These are phyloP conservation scores for Neurospora sp. DNA, from an alignment of 2,329 filamentous ascomycete genomes.

Conservation along the genomic window DNA sequence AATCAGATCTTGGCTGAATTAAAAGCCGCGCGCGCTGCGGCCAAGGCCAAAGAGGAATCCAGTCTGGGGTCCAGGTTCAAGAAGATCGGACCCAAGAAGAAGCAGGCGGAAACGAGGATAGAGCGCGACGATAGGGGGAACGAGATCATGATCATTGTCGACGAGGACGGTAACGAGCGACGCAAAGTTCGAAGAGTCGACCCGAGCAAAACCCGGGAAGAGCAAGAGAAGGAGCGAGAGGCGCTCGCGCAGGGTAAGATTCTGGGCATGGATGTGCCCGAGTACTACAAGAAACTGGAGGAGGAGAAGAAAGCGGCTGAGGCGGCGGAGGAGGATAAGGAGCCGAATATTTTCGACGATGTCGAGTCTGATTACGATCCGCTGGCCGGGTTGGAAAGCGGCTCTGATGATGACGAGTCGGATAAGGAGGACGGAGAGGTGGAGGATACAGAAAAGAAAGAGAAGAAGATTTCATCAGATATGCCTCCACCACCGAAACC, in stretches of 20 bases:
- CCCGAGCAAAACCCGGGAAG: slow-evolving; percentile 22
- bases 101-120: slow-evolving; percentile 45
- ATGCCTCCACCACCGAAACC: slow-evolving; percentile 40
- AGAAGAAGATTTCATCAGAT: slow-evolving; percentile 18
- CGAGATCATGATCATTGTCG: slow-evolving; percentile 55
- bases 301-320: slow-evolving; percentile 33
- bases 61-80: slow-evolving; percentile 51
- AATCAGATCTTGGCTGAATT: slow-evolving; percentile 60
- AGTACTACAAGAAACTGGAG: slow-evolving; percentile 42
- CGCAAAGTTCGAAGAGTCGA: slow-evolving; percentile 50
- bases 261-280: slow-evolving; percentile 57
- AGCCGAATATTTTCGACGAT: slow-evolving; percentile 57
- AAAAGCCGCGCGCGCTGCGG: slow-evolving; percentile 52
- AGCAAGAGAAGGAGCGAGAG: slow-evolving; percentile 29
- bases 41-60: slow-evolving; percentile 43
- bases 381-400: slow-evolving; percentile 45
- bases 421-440: slow-evolving; percentile 23
- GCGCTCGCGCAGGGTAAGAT: slow-evolving; percentile 44
- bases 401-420: slow-evolving; percentile 34
- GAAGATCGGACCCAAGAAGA: slow-evolving; percentile 48
- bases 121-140: slow-evolving; percentile 52
- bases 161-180: slow-evolving; percentile 58
- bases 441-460: slow-evolving; percentile 12
- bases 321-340: slow-evolving; percentile 41
- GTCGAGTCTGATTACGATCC: slow-evolving; percentile 60